phyloP scores from a whole-genome alignment of 1,284 basidiomycete genomes.

The Cerrena zonata region DNA sequence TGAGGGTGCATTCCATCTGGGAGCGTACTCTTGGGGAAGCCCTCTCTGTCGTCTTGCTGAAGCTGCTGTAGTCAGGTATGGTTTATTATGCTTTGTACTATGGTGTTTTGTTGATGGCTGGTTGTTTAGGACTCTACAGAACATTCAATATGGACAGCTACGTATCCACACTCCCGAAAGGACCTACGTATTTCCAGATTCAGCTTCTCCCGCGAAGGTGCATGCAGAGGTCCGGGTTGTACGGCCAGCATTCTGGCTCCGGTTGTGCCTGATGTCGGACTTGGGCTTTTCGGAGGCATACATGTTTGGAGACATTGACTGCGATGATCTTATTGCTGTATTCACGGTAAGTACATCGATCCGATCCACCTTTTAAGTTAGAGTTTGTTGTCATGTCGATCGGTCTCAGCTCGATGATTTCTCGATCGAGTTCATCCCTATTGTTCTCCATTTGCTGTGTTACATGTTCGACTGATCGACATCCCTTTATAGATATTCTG shows the following conservation, averaged over 20 bases:
- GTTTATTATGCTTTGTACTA: no score
- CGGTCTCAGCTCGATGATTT: background rate
- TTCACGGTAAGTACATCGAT: slow-evolving; percentile 21
- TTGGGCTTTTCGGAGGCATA: slow-evolving; percentile 30
- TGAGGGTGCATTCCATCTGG: slow-evolving; percentile 1
- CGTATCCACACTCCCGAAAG: slow-evolving; percentile 18
- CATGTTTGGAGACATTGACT: slow-evolving; percentile 47
- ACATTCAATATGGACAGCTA: slow-evolving; percentile 20
- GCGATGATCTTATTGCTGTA: slow-evolving; percentile 57
- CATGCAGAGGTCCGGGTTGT: slow-evolving; percentile 21
- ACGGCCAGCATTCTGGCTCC: slow-evolving; percentile 48
- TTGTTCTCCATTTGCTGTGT: background rate
- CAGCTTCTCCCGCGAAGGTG: background rate
- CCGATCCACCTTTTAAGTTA: background rate
- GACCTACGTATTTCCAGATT: slow-evolving; percentile 18
- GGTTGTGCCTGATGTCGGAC: slow-evolving; percentile 39
- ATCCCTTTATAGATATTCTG: slow-evolving; percentile 11
- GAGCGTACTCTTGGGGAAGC: background rate
- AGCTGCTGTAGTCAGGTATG: slow-evolving; percentile 2
- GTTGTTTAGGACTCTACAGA: slow-evolving; percentile 3
- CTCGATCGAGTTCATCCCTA: background rate
- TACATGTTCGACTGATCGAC: background rate
- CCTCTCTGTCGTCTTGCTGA: slow-evolving; percentile 3
- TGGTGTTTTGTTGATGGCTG: background rate
- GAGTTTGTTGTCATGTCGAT: background rate